Evolutionary conservation across 2,329 filamentous ascomycete genomes (phyloP).

Genomic region (Fusarium bulbicola): DNA sequence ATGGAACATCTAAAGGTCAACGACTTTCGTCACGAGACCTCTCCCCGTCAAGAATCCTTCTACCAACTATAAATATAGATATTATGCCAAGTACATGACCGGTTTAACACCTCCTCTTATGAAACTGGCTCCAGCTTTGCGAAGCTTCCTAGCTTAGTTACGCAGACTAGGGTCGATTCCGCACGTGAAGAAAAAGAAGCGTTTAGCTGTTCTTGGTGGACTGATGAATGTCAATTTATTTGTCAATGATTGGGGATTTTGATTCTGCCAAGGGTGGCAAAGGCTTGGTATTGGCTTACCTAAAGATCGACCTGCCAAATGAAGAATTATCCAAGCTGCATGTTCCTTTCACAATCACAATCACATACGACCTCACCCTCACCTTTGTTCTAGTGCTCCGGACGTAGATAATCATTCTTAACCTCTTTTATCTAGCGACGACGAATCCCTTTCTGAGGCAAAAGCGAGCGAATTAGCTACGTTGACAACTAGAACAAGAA

Average conservation of each 20-base stretch:
- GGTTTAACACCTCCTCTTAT: too few relatives aligned
- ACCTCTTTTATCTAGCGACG: too few relatives aligned
- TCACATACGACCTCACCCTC: neutral
- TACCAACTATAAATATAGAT: rapidly evolving
- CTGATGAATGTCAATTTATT: neutral
- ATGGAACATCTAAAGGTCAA: rapidly evolving
- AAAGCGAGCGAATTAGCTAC: neutral
- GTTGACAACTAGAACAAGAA: rapidly evolving
- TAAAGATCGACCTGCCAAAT: neutral
- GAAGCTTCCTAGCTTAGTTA: neutral
- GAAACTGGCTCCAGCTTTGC: neutral
- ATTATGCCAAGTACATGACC: rapidly evolving
- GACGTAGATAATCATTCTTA: too few relatives aligned
- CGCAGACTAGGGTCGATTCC: too few relatives aligned
- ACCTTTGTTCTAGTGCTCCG: rapidly evolving
- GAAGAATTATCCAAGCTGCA: neutral
- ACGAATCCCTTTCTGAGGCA: rapidly evolving
- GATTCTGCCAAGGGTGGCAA: neutral
- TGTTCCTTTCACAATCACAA: neutral
- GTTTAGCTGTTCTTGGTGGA: neutral
- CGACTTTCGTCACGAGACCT: too few relatives aligned
- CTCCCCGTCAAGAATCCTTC: too few relatives aligned
- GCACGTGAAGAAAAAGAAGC: rapidly evolving
- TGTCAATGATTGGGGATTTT: neutral
- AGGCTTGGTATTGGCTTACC: neutral